These are phyloP conservation scores for Cladorrhinum sp. DNA, from an alignment of 2,329 filamentous ascomycete species.

Conservation along the genomic window DNA sequence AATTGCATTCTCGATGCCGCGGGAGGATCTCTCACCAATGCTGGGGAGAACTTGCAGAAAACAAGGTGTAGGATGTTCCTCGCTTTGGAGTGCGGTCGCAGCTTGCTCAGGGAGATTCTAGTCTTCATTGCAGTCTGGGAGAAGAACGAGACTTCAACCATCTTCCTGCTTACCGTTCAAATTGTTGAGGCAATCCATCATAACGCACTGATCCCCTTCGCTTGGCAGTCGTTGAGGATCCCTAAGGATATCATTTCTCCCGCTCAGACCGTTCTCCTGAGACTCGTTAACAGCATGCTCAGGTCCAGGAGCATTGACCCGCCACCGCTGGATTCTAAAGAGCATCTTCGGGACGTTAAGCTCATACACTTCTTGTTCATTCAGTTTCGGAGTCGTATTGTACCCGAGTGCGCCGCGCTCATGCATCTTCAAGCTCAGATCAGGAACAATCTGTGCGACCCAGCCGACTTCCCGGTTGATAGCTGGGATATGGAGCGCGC, in stretches of 20 bases:
- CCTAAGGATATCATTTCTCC: constrained; percentile 96
- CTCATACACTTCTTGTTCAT: constrained; percentile 87
- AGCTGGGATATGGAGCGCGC: constrained; percentile 97
- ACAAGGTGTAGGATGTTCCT: constrained; percentile 86
- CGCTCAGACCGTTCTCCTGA: constrained; percentile 88
- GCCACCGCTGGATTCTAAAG: constrained; percentile 47
- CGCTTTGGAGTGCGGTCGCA: constrained; percentile 85
- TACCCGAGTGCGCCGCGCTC: constrained; percentile 89
- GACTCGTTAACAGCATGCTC: constrained; percentile 87
- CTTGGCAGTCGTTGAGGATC: constrained; percentile 87
- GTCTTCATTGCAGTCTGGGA: constrained; percentile 99
- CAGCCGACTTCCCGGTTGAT: constrained; percentile 88
- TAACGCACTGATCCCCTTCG: constrained; percentile 84
- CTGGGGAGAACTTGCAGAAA: constrained; percentile 81
- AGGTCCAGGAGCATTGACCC: constrained; percentile 49
- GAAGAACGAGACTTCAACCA: constrained; percentile 85
- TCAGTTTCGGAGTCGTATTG: constrained; percentile 86
- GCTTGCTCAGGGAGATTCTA: constrained; percentile 81
- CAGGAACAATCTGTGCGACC: constrained; percentile 68
- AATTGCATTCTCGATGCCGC: constrained; percentile 85
- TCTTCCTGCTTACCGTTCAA: constrained; percentile 94
- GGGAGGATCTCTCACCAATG: constrained; percentile 64
- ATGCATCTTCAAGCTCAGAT: constrained; percentile 94
- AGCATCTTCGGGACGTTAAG: constrained; percentile 55
- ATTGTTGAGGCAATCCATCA: constrained; percentile 92